These are phyloP conservation scores for Tinospora cordifolia DNA, from an alignment of 164 flowering plant species.

Conservation along the genomic window DNA sequence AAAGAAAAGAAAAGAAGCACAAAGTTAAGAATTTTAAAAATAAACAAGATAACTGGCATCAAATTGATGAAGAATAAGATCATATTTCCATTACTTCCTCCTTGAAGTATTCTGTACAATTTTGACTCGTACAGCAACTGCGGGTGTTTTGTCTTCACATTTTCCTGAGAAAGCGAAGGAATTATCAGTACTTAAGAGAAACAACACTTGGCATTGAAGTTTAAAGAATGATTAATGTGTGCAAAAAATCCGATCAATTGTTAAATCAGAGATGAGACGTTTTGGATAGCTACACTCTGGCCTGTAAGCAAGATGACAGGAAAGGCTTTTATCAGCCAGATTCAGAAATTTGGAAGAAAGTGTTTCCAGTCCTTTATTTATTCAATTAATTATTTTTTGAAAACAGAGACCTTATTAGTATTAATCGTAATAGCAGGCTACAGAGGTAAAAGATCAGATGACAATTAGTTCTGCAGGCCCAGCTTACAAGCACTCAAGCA, in stretches of 20 bases:
- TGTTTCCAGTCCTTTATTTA: too few relatives aligned
- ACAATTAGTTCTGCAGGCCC: too few relatives aligned
- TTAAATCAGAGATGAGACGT: not conserved
- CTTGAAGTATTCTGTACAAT: slow-evolving; percentile 78
- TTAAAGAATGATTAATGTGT: not conserved
- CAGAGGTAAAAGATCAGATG: too few relatives aligned
- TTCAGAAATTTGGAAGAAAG: not conserved
- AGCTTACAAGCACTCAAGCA: too few relatives aligned
- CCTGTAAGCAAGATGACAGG: not conserved
- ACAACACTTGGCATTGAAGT: not conserved
- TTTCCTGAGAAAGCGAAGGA: slow-evolving; percentile 46
- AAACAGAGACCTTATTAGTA: too few relatives aligned
- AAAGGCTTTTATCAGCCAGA: not conserved
- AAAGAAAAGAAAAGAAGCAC: slow-evolving; percentile 10
- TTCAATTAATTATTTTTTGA: too few relatives aligned
- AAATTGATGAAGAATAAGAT: not conserved
- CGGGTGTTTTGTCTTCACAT: slow-evolving; percentile 89
- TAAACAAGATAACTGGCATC: not conserved
- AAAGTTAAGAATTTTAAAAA: slow-evolving; percentile 5
- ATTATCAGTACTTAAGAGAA: not conserved
- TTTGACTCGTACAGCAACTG: slow-evolving; percentile 81
- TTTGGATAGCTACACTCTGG: not conserved
- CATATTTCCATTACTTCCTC: slow-evolving; percentile 66
- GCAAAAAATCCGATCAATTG: not conserved
- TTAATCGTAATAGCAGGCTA: too few relatives aligned